Evolutionary conservation across 83 land plant species (phyloP).

Genomic region (Thuja plicata): DNA sequence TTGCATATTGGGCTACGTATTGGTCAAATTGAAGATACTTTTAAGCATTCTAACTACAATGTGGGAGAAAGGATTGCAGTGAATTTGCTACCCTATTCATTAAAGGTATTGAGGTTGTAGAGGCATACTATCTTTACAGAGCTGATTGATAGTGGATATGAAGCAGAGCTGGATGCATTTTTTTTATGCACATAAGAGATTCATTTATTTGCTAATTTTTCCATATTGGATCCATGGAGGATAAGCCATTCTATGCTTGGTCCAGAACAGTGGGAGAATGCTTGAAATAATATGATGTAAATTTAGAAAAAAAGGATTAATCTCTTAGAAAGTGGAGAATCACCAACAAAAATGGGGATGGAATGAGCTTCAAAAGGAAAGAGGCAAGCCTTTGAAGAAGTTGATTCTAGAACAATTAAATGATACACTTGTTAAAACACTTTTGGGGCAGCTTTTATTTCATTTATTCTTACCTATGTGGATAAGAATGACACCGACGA

Average conservation of each 20-base stretch:
- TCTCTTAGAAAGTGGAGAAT: conserved; percentile 44
- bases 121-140: no score
- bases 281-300: conserved; percentile 52
- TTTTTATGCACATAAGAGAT: no score
- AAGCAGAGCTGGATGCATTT: no score
- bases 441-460: conserved; percentile 76
- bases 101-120: no score
- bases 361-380: conserved; percentile 76
- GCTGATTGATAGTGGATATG: no score
- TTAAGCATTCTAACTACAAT: no score
- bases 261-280: conserved; percentile 61
- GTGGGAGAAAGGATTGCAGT: no score
- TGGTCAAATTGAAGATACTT: no score
- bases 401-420: conserved; percentile 83
- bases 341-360: conserved; percentile 54
- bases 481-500: conserved; percentile 39
- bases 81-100: no score
- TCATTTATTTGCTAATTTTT: not conserved
- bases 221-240: conserved; percentile 27
- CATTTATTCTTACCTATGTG: conserved; percentile 66
- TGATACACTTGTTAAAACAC: conserved; percentile 80
- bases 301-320: conserved; percentile 58
- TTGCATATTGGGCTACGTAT: no score
- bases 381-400: conserved; percentile 63
- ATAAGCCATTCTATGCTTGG: conserved; percentile 63